Conservation (phyloP, 202 grass and related monocot genomes). For the Musa balbisiana region DNA sequence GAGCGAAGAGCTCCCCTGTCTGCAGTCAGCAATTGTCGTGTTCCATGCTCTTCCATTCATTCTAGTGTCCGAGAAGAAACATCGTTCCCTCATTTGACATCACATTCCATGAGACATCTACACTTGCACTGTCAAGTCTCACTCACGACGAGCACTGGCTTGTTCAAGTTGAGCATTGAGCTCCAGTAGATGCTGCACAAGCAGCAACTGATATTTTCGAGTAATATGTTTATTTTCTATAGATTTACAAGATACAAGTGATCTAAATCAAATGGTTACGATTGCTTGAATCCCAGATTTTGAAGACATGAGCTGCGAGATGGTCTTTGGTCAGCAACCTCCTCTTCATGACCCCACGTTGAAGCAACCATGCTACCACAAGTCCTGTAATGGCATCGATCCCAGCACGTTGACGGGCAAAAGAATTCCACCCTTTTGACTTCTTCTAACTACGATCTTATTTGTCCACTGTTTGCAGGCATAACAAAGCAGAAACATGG, state of each 20-base stretch:
- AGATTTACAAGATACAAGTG: too few relatives aligned
- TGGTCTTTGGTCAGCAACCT: constrained; percentile 81
- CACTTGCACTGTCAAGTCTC: constrained; percentile 18
- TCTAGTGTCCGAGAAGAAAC: constrained; percentile 25
- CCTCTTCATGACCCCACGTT: constrained; percentile 70
- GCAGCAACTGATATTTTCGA: too few relatives aligned
- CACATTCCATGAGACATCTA: not conserved
- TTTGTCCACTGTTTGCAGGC: too few relatives aligned
- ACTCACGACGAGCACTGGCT: constrained; percentile 41
- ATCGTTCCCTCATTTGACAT: not conserved
- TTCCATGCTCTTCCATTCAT: constrained; percentile 26
- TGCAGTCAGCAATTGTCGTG: not conserved
- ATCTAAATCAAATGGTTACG: too few relatives aligned
- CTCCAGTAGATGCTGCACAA: too few relatives aligned
- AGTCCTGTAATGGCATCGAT: not conserved
- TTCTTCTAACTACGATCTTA: too few relatives aligned
- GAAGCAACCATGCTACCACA: too few relatives aligned
- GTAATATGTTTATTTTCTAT: too few relatives aligned
- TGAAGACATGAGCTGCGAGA: constrained; percentile 98
- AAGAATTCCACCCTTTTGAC: too few relatives aligned
- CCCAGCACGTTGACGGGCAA: too few relatives aligned
- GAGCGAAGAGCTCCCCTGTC: not conserved
- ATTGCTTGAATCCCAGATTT: constrained; percentile 43
- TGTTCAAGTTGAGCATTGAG: not conserved
- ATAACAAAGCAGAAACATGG: too few relatives aligned